Evolutionary conservation across 2,329 filamentous ascomycete species (phyloP).

Genomic region (Claviceps capensis): DNA sequence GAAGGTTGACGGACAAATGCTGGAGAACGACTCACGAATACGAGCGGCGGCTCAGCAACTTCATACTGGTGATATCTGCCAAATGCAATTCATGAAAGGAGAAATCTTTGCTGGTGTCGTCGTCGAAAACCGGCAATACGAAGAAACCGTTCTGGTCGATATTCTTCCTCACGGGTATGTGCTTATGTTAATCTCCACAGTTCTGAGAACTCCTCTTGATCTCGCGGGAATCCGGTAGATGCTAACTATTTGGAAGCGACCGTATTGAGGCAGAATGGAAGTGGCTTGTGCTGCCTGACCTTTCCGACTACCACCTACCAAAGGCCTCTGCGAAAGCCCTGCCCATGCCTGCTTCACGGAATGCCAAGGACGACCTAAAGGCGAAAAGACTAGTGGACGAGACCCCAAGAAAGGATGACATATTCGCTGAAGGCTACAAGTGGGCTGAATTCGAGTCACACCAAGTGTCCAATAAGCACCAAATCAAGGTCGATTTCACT

Average conservation of each 20-base stretch:
- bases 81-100: constrained; percentile 70
- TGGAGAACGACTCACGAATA: constrained; percentile 59
- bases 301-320: constrained; percentile 55
- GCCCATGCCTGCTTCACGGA: constrained; percentile 51
- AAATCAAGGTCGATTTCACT: constrained; percentile 56
- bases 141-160: constrained; percentile 66
- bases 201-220: too few relatives aligned
- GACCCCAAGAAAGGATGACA: constrained; percentile 49
- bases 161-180: constrained; percentile 73
- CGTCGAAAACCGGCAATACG: constrained; percentile 64
- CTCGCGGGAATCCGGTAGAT: neutral
- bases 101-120: constrained; percentile 88
- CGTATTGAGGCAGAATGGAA: constrained; percentile 73
- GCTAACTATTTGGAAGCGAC: constrained; percentile 42
- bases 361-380: constrained; percentile 54
- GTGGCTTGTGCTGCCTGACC: constrained; percentile 62
- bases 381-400: constrained; percentile 48
- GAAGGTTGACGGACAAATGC: constrained; percentile 51
- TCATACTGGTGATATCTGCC: constrained; percentile 62
- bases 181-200: neutral
- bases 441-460: constrained; percentile 71
- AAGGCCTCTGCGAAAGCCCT: constrained; percentile 62
- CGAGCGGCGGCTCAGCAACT: constrained; percentile 54
- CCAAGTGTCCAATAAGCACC: constrained; percentile 40
- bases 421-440: constrained; percentile 52